These are phyloP conservation scores for Pichia membranifaciens DNA, from an alignment of 805 yeast genomes.

Conservation along the genomic window DNA sequence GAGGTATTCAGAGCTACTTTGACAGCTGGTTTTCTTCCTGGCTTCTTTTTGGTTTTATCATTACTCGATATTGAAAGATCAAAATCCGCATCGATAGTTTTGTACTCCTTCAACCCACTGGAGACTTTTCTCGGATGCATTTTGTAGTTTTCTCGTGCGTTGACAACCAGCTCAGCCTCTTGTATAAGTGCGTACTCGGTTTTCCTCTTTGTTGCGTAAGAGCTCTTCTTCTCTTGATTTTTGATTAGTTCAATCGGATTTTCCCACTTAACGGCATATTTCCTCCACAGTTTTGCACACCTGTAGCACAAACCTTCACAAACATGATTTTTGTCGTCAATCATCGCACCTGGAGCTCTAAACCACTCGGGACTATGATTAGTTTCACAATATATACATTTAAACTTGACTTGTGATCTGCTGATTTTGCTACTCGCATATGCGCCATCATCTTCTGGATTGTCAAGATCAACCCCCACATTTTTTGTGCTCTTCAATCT, in stretches of 20 bases:
- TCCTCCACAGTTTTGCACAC: slow-evolving; percentile 88
- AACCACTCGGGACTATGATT: slow-evolving; percentile 57
- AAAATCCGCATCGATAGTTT: slow-evolving; percentile 14
- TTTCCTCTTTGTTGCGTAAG: slow-evolving; percentile 35
- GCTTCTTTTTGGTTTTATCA: slow-evolving; percentile 5
- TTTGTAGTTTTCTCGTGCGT: slow-evolving; percentile 39
- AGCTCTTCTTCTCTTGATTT: slow-evolving; percentile 38
- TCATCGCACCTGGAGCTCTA: slow-evolving; percentile 57
- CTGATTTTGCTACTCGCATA: slow-evolving; percentile 52
- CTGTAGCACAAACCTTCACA: slow-evolving; percentile 69
- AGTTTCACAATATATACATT: slow-evolving; percentile 71
- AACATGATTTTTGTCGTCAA: slow-evolving; percentile 28
- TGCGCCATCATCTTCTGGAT: slow-evolving; percentile 64
- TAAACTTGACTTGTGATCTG: slow-evolving; percentile 36
- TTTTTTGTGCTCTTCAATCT: slow-evolving; percentile 38
- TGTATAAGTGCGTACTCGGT: slow-evolving; percentile 61
- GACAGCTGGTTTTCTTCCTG: not conserved
- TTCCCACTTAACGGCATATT: slow-evolving; percentile 86
- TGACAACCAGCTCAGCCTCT: slow-evolving; percentile 53
- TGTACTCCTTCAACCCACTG: slow-evolving; percentile 6
- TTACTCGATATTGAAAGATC: slow-evolving; percentile 4
- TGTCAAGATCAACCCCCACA: slow-evolving; percentile 40
- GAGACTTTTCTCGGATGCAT: slow-evolving; percentile 15
- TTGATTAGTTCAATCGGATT: slow-evolving; percentile 62
- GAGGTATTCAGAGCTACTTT: not conserved